phyloP scores from a whole-genome alignment of 257 asterid genomes.

The Leptodermis oblonga region DNA sequence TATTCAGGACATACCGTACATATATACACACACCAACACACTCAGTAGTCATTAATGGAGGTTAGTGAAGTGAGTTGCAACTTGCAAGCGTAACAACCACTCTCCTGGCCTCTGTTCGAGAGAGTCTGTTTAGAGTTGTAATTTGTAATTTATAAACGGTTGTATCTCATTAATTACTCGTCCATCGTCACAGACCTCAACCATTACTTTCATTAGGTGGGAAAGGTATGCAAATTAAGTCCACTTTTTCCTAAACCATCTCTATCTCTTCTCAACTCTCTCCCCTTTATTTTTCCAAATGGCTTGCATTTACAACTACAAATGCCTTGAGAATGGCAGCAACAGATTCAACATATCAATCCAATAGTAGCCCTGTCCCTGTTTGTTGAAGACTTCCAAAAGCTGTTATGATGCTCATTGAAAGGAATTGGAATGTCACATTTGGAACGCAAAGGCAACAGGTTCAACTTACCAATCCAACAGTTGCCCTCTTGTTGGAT shows the following conservation, averaged over 20 bases:
- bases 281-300: neutral
- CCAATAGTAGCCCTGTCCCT: constrained; percentile 7
- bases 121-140: too few species aligned
- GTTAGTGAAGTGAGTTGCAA: constrained; percentile 20
- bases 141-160: too few species aligned
- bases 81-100: constrained; percentile 12
- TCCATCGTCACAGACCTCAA: too few species aligned
- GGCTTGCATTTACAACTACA: constrained; percentile 15
- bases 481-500: too few species aligned
- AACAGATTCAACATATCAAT: constrained; percentile 21
- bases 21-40: neutral
- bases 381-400: neutral
- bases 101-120: too few species aligned
- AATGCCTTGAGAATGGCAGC: neutral
- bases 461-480: too few species aligned
- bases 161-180: too few species aligned
- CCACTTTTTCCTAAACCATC: neutral
- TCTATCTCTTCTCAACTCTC: neutral
- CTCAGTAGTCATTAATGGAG: neutral
- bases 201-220: constrained; percentile 3
- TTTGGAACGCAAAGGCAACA: too few species aligned
- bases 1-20: neutral
- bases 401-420: neutral
- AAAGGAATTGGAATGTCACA: neutral
- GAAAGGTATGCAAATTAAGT: constrained; percentile 14